Base-by-base conservation (phyloP, 2,329 filamentous ascomycete species). In the Scedosporium minutisporum region DNA sequence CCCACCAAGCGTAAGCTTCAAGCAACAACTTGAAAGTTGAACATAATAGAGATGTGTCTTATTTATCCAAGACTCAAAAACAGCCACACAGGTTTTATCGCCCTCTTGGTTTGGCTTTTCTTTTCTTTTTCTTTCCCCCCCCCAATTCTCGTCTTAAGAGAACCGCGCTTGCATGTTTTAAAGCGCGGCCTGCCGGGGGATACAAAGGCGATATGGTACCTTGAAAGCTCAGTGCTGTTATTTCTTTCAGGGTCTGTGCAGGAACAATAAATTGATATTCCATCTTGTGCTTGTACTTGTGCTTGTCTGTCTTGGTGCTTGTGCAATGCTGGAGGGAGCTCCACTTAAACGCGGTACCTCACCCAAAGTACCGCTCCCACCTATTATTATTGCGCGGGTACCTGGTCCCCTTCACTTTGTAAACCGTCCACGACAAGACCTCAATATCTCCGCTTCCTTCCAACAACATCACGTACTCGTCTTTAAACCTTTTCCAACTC, bases 341-440 rank as follows among this genome's bases (percentile, higher is more conserved):
- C 60, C 60, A 51, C 60, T 55, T 51, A 61, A 51, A 61, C 60
- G 60, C 60, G 60, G 60, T 61, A 55, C 60, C 33, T 58, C 55
- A 12, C 18, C 23, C 51, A 27, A 14, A 5, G 51, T 55, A 55
- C 51, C 51, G 51, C 51, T 55, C 51, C 51, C 51, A 55, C 7
- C 21, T 55, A 55, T 55, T 55, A 55, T 55, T 55, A 18, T 23
- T 55, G 23, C 51, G 12, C 51, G 51, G 51, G 51, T 55, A 55
- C 51, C 18, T 23, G 23, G n/a, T 23, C 12, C 51, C 21, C 51
- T 55, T 23, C 23, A 3, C 18, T 23, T 14, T 23, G 18, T 18
- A 14, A 18, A 23, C 51, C 51, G 6, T 55, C 51, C 51, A 55
- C 51, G 12, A 23, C 21, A 14, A 25, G 18, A 55, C 51, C 51